phyloP scores from a whole-genome alignment of 208 protist genomes.

The Acanthamoeba sp. region DNA sequence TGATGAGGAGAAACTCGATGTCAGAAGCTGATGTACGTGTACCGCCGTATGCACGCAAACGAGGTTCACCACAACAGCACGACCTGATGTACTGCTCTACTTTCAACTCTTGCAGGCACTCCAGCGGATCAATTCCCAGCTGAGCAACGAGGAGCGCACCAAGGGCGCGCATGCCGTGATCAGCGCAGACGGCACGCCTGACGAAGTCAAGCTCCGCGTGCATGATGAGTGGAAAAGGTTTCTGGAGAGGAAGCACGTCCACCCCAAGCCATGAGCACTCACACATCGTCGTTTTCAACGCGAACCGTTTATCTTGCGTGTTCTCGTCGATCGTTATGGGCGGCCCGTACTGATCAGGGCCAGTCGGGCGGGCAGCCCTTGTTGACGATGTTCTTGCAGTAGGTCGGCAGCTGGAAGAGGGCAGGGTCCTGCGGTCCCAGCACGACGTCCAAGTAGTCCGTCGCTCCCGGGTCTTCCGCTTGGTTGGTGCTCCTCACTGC shows the following conservation, averaged over 20 bases:
- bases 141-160: conserved; percentile 47
- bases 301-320: not conserved
- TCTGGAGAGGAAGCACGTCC: not conserved
- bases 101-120: not conserved
- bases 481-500: conserved; percentile 73
- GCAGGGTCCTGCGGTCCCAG: conserved; percentile 73
- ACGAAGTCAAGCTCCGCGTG: not conserved
- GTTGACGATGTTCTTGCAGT: conserved; percentile 58
- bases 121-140: conserved; percentile 19
- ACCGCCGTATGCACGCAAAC: not conserved
- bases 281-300: not conserved
- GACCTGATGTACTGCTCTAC: not conserved
- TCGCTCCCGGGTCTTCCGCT: conserved; percentile 71
- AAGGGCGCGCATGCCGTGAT: conserved; percentile 1
- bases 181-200: not conserved
- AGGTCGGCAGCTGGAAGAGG: conserved; percentile 62
- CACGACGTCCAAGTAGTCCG: conserved; percentile 74
- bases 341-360: not conserved
- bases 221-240: conserved; percentile 17
- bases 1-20: not conserved
- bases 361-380: conserved; percentile 26
- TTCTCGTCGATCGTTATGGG: not conserved
- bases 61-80: not conserved
- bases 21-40: conserved; percentile 30
- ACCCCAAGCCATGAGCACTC: not conserved